Evolutionary conservation across 1,139 yeast species (phyloP).

Genomic region (Yamadazyma spencermartinsiae): DNA sequence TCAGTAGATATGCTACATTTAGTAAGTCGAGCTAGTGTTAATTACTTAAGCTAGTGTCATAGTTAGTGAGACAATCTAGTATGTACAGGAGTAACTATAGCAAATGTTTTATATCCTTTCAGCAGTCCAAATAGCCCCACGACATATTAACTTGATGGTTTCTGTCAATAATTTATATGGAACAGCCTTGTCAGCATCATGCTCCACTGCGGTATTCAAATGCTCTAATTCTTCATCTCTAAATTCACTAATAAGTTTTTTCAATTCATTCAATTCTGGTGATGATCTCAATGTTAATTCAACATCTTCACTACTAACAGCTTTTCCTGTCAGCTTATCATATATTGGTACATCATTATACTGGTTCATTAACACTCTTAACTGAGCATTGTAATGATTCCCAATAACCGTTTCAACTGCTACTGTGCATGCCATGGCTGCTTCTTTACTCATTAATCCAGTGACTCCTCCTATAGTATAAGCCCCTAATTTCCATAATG

Average conservation of each 20-base stretch:
- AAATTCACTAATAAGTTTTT: slow-evolving; percentile 66
- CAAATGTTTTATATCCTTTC: slow-evolving; percentile 79
- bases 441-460: slow-evolving; percentile 85
- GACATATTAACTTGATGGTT: slow-evolving; percentile 77
- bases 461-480: slow-evolving; percentile 84
- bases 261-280: slow-evolving; percentile 60
- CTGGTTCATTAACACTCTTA: slow-evolving; percentile 70
- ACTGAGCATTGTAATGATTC: slow-evolving; percentile 88
- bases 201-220: slow-evolving; percentile 85
- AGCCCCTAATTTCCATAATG: slow-evolving; percentile 92
- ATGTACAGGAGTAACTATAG: too few relatives aligned
- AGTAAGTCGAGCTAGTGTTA: too few relatives aligned
- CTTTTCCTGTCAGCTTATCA: slow-evolving; percentile 44
- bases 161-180: slow-evolving; percentile 90
- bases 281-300: slow-evolving; percentile 32
- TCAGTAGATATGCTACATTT: too few relatives aligned
- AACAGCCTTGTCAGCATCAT: slow-evolving; percentile 90
- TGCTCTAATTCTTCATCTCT: slow-evolving; percentile 97
- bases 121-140: slow-evolving; percentile 89
- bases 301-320: slow-evolving; percentile 21
- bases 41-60: too few relatives aligned
- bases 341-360: slow-evolving; percentile 43
- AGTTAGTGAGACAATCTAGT: too few relatives aligned
- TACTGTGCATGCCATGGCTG: slow-evolving; percentile 99
- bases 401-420: slow-evolving; percentile 99